Evolutionary conservation across 208 protist genomes (phyloP).

Genomic region (Crithidia thermophila): DNA sequence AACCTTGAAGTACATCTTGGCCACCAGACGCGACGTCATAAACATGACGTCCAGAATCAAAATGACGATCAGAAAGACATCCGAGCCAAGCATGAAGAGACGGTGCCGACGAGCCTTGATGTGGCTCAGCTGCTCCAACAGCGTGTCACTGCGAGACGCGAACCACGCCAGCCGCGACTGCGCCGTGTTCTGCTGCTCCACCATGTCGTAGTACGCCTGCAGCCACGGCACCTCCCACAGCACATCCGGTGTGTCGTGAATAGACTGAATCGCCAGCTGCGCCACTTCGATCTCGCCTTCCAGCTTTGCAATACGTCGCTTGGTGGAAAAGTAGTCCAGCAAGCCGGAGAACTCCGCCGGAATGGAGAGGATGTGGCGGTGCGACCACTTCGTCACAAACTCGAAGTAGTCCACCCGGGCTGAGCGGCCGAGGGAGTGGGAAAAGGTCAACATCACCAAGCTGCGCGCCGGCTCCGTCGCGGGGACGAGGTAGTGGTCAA

Average conservation of each 20-base stretch:
- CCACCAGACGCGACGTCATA: conserved; percentile 53
- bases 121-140: conserved; percentile 64
- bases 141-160: conserved; percentile 57
- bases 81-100: conserved; percentile 79
- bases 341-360: conserved; percentile 55
- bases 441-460: conserved; percentile 76
- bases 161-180: conserved; percentile 66
- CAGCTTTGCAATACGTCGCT: conserved; percentile 42
- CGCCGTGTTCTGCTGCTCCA: conserved; percentile 57
- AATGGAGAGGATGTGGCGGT: conserved; percentile 52
- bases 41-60: conserved; percentile 65
- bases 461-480: conserved; percentile 35
- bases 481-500: conserved; percentile 78
- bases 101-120: conserved; percentile 60
- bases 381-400: conserved; percentile 58
- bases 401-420: conserved; percentile 75
- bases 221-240: conserved; percentile 81
- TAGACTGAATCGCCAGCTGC: conserved; percentile 51
- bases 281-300: conserved; percentile 66
- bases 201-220: conserved; percentile 58
- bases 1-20: conserved; percentile 62
- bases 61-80: conserved; percentile 76
- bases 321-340: conserved; percentile 72
- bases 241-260: conserved; percentile 67
- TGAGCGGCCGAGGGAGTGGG: conserved; percentile 53